Evolutionary conservation across 768 basidiomycete species (phyloP).

Genomic region (Favolaschia claudopus): DNA sequence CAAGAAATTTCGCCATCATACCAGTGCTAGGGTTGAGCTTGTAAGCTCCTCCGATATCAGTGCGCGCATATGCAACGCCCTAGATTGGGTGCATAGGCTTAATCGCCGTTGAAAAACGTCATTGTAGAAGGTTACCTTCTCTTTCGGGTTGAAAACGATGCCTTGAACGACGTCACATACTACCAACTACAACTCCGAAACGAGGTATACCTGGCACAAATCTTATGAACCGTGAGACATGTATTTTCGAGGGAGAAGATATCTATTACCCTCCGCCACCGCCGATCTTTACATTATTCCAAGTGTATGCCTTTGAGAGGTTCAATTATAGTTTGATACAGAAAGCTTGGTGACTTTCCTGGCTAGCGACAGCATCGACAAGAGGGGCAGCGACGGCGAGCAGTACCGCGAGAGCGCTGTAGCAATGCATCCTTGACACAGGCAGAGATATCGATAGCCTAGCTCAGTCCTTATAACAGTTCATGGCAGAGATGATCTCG

Average conservation of each 20-base stretch:
- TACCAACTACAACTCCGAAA: slow-evolving; percentile 54
- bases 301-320: slow-evolving; percentile 57
- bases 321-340: background rate
- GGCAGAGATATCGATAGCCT: background rate
- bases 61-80: slow-evolving; percentile 71
- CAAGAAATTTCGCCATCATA: background rate
- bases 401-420: slow-evolving; percentile 41
- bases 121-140: slow-evolving; percentile 48
- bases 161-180: slow-evolving; percentile 38
- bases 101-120: background rate
- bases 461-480: slow-evolving; percentile 25
- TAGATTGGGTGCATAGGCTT: slow-evolving; percentile 21
- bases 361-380: slow-evolving; percentile 44
- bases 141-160: slow-evolving; percentile 67
- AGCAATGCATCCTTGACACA: slow-evolving; percentile 38
- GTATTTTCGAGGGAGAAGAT: background rate
- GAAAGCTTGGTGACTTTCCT: background rate
- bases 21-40: slow-evolving; percentile 58
- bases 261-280: slow-evolving; percentile 34
- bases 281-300: slow-evolving; percentile 67
- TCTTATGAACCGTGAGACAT: background rate
- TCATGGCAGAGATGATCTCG: background rate
- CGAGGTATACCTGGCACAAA: slow-evolving; percentile 41
- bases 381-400: slow-evolving; percentile 36
- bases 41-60: slow-evolving; percentile 74